These are phyloP conservation scores for Prunus kanzakura DNA, from an alignment of 306 rosid species.

Conservation along the genomic window DNA sequence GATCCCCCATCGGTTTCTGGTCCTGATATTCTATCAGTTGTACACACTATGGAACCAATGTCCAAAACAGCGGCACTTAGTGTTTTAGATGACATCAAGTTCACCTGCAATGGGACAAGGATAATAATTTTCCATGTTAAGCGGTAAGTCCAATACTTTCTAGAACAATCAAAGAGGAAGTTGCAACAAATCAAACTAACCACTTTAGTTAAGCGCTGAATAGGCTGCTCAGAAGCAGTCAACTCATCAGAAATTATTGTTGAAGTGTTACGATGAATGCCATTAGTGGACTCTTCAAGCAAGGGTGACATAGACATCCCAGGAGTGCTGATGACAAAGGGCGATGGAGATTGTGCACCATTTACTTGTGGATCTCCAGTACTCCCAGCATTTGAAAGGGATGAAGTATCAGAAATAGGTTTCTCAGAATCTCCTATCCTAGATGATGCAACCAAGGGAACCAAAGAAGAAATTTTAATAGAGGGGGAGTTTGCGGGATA, in stretches of 20 bases:
- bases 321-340: slow-evolving; percentile 82
- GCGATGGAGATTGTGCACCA: slow-evolving; percentile 51
- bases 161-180: not conserved
- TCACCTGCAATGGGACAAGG: slow-evolving; percentile 49
- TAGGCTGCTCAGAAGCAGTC: slow-evolving; percentile 59
- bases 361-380: slow-evolving; percentile 57
- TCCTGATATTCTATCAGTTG: slow-evolving; percentile 85
- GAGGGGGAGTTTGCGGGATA: slow-evolving; percentile 69
- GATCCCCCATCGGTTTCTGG: slow-evolving; percentile 75
- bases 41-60: slow-evolving; percentile 70
- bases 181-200: slow-evolving; percentile 43
- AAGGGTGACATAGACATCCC: slow-evolving; percentile 89
- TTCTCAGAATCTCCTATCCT: slow-evolving; percentile 70
- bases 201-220: slow-evolving; percentile 68
- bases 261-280: slow-evolving; percentile 41
- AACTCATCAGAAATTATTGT: slow-evolving; percentile 55
- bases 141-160: not conserved
- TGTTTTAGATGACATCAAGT: slow-evolving; percentile 55
- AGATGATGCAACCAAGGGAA: slow-evolving; percentile 77
- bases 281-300: slow-evolving; percentile 69
- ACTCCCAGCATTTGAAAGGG: slow-evolving; percentile 57
- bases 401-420: slow-evolving; percentile 32
- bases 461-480: slow-evolving; percentile 66
- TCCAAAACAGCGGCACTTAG: slow-evolving; percentile 62
- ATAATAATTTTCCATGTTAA: not conserved